Evolutionary conservation across 1,139 yeast genomes (phyloP), one percentile per base, ranked within the genome.

Genomic region (Debaryomyces sp.): DNA sequence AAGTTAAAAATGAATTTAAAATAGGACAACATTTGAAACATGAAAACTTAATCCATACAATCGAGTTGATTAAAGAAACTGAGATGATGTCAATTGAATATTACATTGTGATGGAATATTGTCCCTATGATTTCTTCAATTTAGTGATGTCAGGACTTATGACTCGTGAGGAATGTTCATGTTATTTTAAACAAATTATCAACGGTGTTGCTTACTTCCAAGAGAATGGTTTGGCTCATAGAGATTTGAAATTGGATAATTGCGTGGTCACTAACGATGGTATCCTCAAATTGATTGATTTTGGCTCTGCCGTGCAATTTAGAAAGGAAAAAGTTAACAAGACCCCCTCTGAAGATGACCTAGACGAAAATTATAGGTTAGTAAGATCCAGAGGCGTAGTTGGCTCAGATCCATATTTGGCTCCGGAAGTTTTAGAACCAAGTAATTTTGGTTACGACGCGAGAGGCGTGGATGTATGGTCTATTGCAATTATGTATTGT

Each of bases 331-430:
- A 56, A 24, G 41, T 54, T 1, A 42, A 22, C 12, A 50, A 49
- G 63, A 51, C 73, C 65, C 34, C 64, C 54, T 67, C 67, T 7
- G 56, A 54, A 7, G 57, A 62, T 36, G 55, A 60, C 45, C 48
- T 64, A 5, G 66, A 62, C 42, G 63, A 57, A 4, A 52, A 54
- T 7, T 63, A 62, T 50, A 63, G 64, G 47, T 60, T 75, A 37
- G 56, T 70, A 2, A 52, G 62, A 43, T 85, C 89, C 1, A 68
- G 77, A 33, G 95, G 95, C n/a, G 78, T 87, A 8, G 89, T 87
- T 23, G 95, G 95, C 3, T 83, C 89, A 9, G 95, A 87, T 66
- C 95, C 95, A 5, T 87, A 87, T 61, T 67, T 87, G 55, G 87
- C 94, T 0, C 95, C 94, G 0, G 95, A 87, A 64, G 87, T 87